Evolutionary conservation across 1,284 basidiomycete species (phyloP).

Genomic region (Leucocoprinus gongylophorus): DNA sequence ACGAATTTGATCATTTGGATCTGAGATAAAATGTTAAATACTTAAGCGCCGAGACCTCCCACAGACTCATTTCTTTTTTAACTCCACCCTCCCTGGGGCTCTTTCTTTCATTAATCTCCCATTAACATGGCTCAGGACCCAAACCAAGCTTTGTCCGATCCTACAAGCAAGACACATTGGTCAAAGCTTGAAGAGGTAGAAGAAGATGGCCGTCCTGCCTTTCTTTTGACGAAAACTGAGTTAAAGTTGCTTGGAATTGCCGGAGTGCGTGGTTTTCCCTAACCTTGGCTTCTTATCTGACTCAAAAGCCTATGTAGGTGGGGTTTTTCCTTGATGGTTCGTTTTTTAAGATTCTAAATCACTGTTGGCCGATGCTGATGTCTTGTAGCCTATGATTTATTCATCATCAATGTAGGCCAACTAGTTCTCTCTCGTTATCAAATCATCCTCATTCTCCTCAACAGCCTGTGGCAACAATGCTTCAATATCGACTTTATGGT

Average conservation of each 20-base stretch:
- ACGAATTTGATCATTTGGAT: not conserved
- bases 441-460: not conserved
- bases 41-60: not conserved
- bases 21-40: not conserved
- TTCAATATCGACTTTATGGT: slow-evolving; percentile 64
- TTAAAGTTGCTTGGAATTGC: slow-evolving; percentile 24
- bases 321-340: slow-evolving; percentile 26
- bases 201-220: slow-evolving; percentile 18
- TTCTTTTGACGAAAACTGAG: slow-evolving; percentile 19
- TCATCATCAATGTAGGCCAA: slow-evolving; percentile 63
- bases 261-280: slow-evolving; percentile 16
- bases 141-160: not conserved
- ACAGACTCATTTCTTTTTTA: too few species aligned
- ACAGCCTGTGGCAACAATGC: slow-evolving; percentile 68
- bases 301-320: slow-evolving; percentile 13
- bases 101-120: not conserved
- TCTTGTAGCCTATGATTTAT: slow-evolving; percentile 60
- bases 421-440: not conserved
- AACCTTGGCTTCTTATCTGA: not conserved
- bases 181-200: slow-evolving; percentile 21
- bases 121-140: not conserved
- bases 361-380: slow-evolving; percentile 1
- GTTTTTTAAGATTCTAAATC: not conserved
- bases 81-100: not conserved
- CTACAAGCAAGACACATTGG: not conserved